These are phyloP conservation scores for Coniophora puteana DNA, from an alignment of 1,284 basidiomycete species.

Conservation along the genomic window DNA sequence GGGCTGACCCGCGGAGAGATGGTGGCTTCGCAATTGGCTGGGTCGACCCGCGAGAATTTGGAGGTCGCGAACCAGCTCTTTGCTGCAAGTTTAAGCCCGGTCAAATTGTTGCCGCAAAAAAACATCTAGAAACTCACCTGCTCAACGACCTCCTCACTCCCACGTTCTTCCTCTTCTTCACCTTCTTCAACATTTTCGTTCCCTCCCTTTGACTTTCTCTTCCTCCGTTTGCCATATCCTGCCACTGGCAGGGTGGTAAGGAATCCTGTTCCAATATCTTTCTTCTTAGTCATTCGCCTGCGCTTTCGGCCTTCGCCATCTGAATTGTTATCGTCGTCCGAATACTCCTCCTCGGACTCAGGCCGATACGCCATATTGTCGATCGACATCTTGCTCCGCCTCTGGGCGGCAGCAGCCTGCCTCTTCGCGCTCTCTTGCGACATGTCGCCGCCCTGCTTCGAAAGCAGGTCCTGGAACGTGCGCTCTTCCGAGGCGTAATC, in stretches of 20 bases:
- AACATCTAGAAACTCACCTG: conserved; percentile 20
- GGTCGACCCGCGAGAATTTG: conserved; percentile 18
- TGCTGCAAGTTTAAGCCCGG: not conserved
- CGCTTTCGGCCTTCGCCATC: conserved; percentile 50
- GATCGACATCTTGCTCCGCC: conserved; percentile 58
- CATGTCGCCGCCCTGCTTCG: conserved; percentile 33
- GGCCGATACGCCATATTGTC: conserved; percentile 82
- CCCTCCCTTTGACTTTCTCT: conserved; percentile 40
- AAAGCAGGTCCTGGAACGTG: conserved; percentile 37
- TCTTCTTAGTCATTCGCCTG: conserved; percentile 53
- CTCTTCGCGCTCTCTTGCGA: conserved; percentile 31
- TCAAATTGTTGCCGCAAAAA: not conserved
- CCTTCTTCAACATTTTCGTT: conserved; percentile 29
- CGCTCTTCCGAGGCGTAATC: conserved; percentile 75
- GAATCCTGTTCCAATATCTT: conserved; percentile 47
- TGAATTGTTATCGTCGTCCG: too few species aligned
- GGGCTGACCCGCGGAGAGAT: conserved; percentile 32
- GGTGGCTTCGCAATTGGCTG: conserved; percentile 20
- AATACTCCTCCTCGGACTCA: conserved; percentile 55
- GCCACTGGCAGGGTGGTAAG: conserved; percentile 65
- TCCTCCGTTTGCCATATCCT: conserved; percentile 50
- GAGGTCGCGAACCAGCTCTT: conserved; percentile 11
- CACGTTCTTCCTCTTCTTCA: conserved; percentile 25
- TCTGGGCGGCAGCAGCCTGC: conserved; percentile 30
- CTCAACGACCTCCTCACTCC: conserved; percentile 31